Percentiles rank a stretch among this genome's conserved stretches.
These are phyloP conservation scores for Delonix regia DNA, from an alignment of 306 rosid species.

Conservation along the genomic window DNA sequence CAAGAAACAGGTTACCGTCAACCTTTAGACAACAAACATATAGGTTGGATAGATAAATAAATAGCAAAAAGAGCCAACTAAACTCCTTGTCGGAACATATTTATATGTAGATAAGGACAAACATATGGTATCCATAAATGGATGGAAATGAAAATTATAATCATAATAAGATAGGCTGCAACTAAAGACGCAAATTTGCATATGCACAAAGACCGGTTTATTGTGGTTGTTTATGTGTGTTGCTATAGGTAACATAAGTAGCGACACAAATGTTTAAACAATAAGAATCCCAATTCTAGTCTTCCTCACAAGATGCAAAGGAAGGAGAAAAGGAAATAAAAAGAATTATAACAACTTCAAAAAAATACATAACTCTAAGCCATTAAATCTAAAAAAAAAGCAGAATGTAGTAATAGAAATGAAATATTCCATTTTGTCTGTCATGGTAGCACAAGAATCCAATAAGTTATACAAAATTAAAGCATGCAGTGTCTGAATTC, in stretches of 20 bases:
- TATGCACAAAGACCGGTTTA: not conserved
- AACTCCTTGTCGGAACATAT: not conserved
- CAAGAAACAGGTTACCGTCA: not conserved
- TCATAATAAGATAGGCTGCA: not conserved
- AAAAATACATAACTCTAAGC: not conserved
- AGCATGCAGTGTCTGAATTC: conserved; percentile 26
- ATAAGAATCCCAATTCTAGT: not conserved
- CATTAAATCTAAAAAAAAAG: conserved; percentile 6
- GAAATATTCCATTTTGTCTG: not conserved
- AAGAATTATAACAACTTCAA: not conserved
- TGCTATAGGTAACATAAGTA: not conserved
- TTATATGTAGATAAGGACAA: not conserved
- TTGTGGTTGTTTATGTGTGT: not conserved
- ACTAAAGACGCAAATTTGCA: not conserved
- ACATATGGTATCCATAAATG: not conserved
- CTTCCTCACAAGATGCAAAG: conserved; percentile 6
- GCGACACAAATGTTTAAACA: conserved; percentile 1
- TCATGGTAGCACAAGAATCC: conserved; percentile 18
- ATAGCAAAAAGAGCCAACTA: not conserved
- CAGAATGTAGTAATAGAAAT: conserved; percentile 14
- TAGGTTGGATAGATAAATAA: not conserved
- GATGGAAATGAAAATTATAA: not conserved
- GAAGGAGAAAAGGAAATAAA: not conserved
- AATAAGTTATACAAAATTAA: conserved; percentile 24
- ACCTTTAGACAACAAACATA: not conserved